A percentile compares a stretch with the other conserved stretches of the same genome.
These are phyloP conservation scores for Penicillium pancosmium DNA, from an alignment of 495 filamentous ascomycete genomes.

Conservation along the genomic window DNA sequence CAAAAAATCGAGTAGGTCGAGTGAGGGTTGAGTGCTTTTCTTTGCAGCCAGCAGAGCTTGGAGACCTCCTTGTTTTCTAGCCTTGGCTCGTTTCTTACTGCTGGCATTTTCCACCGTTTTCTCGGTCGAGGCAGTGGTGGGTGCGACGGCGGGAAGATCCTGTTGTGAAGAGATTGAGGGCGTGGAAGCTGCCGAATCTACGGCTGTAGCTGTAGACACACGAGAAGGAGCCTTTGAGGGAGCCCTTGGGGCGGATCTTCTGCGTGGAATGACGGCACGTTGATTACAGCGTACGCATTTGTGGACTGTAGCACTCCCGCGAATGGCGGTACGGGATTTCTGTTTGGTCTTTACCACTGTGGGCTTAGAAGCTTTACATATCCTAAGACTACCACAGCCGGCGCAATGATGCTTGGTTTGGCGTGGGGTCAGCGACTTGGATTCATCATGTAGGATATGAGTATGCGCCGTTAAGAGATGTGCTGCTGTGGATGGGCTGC, in stretches of 20 bases:
- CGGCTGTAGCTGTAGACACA: constrained; percentile 2
- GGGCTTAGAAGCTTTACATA: constrained; percentile 44
- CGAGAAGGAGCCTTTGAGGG: constrained; percentile 21
- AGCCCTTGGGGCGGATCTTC: constrained; percentile 20
- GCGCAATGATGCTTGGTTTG: constrained; percentile 48
- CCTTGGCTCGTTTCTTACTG: constrained; percentile 63
- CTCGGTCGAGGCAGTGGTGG: constrained; percentile 14
- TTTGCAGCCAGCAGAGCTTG: constrained; percentile 59
- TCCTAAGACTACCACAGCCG: constrained; percentile 54
- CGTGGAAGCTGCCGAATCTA: constrained; percentile 7
- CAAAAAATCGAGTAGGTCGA: constrained; percentile 63
- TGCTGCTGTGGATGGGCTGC: constrained; percentile 53
- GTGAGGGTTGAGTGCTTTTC: constrained; percentile 40
- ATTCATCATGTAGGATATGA: constrained; percentile 42
- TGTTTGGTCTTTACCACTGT: constrained; percentile 30
- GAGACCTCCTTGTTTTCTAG: constrained; percentile 60
- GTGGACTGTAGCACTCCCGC: constrained; percentile 32
- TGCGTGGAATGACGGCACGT: constrained; percentile 29
- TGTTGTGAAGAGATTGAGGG: background rate
- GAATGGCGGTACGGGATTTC: constrained; percentile 13
- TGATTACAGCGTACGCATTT: constrained; percentile 45
- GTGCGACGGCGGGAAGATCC: constrained; percentile 6
- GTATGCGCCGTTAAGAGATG: constrained; percentile 49
- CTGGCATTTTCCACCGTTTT: constrained; percentile 48
- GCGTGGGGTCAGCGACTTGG: constrained; percentile 39